Conservation (phyloP, 2,329 filamentous ascomycete genomes). For the Diaporthe sp. region DNA sequence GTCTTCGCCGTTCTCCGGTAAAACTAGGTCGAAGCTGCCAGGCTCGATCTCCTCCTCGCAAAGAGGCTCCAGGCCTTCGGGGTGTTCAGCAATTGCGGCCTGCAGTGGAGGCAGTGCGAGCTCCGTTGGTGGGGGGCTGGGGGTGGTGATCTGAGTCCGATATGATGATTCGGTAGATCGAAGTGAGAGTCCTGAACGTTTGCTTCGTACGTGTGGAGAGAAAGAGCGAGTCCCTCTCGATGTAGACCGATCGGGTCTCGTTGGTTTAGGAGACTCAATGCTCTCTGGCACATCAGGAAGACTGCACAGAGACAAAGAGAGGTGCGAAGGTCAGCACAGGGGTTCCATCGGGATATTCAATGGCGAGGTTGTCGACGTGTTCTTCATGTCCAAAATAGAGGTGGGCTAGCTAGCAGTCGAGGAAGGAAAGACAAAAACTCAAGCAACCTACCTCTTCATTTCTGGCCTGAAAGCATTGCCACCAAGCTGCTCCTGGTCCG, state of each 20-base stretch:
- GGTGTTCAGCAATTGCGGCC: not conserved
- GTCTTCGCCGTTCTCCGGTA: slow-evolving; percentile 46
- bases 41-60: slow-evolving; percentile 62
- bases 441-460: not conserved
- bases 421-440: not conserved
- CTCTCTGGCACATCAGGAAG: slow-evolving; percentile 7
- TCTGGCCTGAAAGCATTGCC: not conserved
- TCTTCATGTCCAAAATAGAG: too few relatives aligned
- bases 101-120: not conserved
- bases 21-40: slow-evolving; percentile 62
- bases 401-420: not conserved
- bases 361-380: too few relatives aligned
- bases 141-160: slow-evolving; percentile 2
- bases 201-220: slow-evolving; percentile 1
- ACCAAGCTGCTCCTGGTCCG: not conserved
- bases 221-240: not conserved
- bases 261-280: not conserved
- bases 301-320: not conserved
- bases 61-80: slow-evolving; percentile 53
- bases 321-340: not conserved
- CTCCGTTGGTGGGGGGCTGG: not conserved
- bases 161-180: not conserved
- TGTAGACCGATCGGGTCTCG: not conserved
- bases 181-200: not conserved
- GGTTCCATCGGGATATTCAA: not conserved